Base-by-base conservation (phyloP, 257 asterid species). In the Phtheirospermum japonicum region DNA sequence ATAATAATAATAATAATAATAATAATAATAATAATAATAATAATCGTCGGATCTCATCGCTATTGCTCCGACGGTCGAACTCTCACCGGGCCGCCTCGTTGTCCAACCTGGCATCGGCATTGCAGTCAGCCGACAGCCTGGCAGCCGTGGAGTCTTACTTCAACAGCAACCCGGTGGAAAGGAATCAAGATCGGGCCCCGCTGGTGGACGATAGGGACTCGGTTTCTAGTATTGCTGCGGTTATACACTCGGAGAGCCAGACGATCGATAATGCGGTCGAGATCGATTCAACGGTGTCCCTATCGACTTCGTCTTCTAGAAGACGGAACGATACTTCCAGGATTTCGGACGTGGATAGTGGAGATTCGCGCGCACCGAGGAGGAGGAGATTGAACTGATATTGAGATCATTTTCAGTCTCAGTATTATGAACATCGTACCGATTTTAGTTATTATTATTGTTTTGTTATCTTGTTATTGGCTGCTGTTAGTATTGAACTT, bases 141-240 rank as follows among this genome's bases (percentile, higher is more conserved):
- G 87, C 80, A 9, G 82, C 87, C 4, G 95, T 78, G 0, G 95
- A 86, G 61, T 78, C 99, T 0, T 86, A 83, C 53, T 81, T 86
- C 66, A 84, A 79, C 30, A 60, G 60, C 61, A 70, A 71, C 13
- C 74, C 76, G 0, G 69, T 79, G 2, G 95, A 82, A 19, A 76
- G 90, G 43, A 73, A 48, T 65, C 90, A 67, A n/a, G 88, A 77
- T 19, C 84, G 59, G 63, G 70, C 70, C 12, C 77, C 75, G 18
- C 87, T 80, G 0, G 81, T 78, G 6, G 96, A 90, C 30, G 99
- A 93, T 57, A 77, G 99, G 79, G 96, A 87, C 65, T 89, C 97
- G 0, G 75, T 89, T 7, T 93, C 99, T 2, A 93, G 99, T 73
- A 87, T 93, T 57, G 99, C 99, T 48, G 99, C 99, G 50, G 96